These are phyloP conservation scores for Botryococcus braunii DNA, from an alignment of 163 green algal genomes.

Conservation along the genomic window DNA sequence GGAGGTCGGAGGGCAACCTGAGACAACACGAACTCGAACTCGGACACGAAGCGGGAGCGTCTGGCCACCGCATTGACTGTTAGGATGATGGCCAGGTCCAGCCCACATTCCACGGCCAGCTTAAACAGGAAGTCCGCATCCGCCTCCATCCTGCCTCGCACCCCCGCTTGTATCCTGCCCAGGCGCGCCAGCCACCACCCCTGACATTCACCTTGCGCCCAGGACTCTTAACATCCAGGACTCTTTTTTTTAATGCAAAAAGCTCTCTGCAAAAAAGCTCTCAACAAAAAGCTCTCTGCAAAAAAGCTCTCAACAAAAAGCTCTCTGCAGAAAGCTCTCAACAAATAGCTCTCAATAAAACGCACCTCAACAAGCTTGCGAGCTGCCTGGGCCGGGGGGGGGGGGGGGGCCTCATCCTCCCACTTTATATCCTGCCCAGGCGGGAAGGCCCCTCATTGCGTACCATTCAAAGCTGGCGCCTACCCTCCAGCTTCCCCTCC, in stretches of 20 bases:
- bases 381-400: no score
- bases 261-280: background rate
- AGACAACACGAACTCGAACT: conserved; percentile 22
- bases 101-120: conserved; percentile 20
- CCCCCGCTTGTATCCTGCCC: conserved; percentile 8
- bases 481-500: no score
- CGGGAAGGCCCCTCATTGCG: no score
- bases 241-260: background rate
- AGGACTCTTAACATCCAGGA: background rate
- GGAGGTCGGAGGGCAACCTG: no score
- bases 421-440: background rate
- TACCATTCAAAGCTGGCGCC: no score
- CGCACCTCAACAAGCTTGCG: no score
- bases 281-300: no score
- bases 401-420: background rate
- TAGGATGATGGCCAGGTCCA: conserved; percentile 24
- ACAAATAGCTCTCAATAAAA: background rate
- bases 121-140: conserved; percentile 24
- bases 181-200: no score
- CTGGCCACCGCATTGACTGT: conserved; percentile 12
- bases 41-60: conserved; percentile 8
- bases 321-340: background rate
- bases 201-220: background rate
- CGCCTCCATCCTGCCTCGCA: conserved; percentile 1
- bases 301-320: background rate